These are phyloP conservation scores for Solanum piurae DNA, from an alignment of 257 asterid species.

Conservation along the genomic window DNA sequence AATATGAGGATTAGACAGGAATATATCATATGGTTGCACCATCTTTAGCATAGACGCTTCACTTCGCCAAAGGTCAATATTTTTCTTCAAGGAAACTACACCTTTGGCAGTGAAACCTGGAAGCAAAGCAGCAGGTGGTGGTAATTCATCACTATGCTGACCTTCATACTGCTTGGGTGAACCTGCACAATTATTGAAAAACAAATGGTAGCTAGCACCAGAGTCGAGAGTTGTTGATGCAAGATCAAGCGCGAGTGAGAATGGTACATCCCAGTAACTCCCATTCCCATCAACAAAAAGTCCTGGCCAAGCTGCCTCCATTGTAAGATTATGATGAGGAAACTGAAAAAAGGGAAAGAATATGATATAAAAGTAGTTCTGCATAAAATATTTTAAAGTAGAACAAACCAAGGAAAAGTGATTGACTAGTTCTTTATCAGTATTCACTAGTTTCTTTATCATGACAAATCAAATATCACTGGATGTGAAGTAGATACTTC, in stretches of 20 bases:
- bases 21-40: constrained; percentile 74
- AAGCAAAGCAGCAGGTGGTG: constrained; percentile 37
- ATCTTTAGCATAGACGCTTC: constrained; percentile 51
- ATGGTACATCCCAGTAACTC: constrained; percentile 75
- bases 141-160: constrained; percentile 11
- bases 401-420: not conserved
- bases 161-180: constrained; percentile 35
- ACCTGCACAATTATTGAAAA: constrained; percentile 46
- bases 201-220: constrained; percentile 52
- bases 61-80: constrained; percentile 58
- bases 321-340: constrained; percentile 45
- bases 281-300: constrained; percentile 58
- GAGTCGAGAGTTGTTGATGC: constrained; percentile 49
- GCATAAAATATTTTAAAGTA: not conserved
- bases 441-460: not conserved
- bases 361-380: not conserved
- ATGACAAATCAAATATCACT: not conserved
- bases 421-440: not conserved
- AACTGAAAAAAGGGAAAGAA: constrained; percentile 33
- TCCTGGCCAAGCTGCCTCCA: constrained; percentile 71
- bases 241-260: constrained; percentile 50
- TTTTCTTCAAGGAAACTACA: constrained; percentile 56
- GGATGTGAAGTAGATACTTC: not conserved
- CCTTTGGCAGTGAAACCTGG: constrained; percentile 58
- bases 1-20: constrained; percentile 67